Evolutionary conservation across 2,329 filamentous ascomycete genomes (phyloP).

Genomic region (Fusarium vanettenii): DNA sequence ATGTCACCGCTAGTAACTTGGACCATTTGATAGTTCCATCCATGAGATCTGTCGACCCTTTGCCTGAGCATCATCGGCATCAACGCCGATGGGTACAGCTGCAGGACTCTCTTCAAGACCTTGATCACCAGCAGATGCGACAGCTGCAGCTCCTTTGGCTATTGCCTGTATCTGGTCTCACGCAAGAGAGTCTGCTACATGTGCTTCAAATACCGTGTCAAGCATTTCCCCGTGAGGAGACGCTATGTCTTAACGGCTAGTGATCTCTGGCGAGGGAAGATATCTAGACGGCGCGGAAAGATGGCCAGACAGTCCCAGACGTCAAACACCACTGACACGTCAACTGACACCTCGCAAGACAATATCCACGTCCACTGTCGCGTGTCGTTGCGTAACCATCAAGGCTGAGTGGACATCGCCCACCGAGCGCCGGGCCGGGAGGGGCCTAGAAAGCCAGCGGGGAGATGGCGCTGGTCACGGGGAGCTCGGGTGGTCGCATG

Average conservation of each 20-base stretch:
- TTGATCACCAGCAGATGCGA: constrained; percentile 48
- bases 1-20: not conserved
- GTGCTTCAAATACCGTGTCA: constrained; percentile 43
- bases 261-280: not conserved
- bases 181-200: constrained; percentile 51
- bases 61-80: constrained; percentile 49
- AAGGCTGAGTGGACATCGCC: not conserved
- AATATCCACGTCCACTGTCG: not conserved
- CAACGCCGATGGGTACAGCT: constrained; percentile 43
- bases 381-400: not conserved
- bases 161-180: not conserved
- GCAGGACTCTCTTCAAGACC: constrained; percentile 47
- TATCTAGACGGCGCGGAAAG: not conserved
- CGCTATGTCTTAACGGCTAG: not conserved
- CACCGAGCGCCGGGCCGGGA: not conserved
- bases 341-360: not conserved
- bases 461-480: constrained; percentile 31
- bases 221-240: not conserved
- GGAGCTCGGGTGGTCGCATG: constrained; percentile 29
- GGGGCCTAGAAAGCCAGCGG: not conserved
- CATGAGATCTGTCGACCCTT: constrained; percentile 48
- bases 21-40: too few relatives aligned
- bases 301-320: not conserved
- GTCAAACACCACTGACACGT: not conserved
- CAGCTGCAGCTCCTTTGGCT: constrained; percentile 50